Percentiles rank a stretch among this genome's conserved stretches.
These are phyloP conservation scores for Talaromyces adpressus DNA, from an alignment of 495 filamentous ascomycete genomes.

Conservation along the genomic window DNA sequence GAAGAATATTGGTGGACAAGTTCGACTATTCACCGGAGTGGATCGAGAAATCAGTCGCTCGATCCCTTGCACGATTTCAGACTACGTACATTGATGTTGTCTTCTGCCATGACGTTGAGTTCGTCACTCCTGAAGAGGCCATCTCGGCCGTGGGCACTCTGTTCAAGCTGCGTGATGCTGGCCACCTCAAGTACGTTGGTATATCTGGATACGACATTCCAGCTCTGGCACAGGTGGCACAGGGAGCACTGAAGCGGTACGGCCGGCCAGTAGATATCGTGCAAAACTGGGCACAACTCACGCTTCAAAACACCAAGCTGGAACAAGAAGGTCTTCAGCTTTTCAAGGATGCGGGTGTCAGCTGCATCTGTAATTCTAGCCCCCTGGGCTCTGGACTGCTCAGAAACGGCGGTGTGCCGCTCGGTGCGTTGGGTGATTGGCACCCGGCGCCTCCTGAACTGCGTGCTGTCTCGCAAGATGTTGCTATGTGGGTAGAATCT, in stretches of 20 bases:
- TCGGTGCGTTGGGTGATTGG: conserved; percentile 64
- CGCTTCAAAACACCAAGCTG: conserved; percentile 67
- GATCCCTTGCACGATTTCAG: conserved; percentile 41
- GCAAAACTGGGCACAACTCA: conserved; percentile 78
- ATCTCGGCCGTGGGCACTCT: conserved; percentile 53
- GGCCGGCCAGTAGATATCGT: conserved; percentile 76
- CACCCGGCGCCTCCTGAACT: conserved; percentile 68
- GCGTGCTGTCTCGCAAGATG: conserved; percentile 42
- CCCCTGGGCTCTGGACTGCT: conserved; percentile 76
- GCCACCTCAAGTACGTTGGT: conserved; percentile 66
- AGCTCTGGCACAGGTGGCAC: conserved; percentile 55
- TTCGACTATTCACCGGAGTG: conserved; percentile 53
- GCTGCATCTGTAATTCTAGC: conserved; percentile 72
- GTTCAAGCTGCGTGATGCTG: conserved; percentile 56
- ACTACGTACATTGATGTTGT: conserved; percentile 56
- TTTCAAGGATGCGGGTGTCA: conserved; percentile 59
- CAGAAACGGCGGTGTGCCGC: conserved; percentile 59
- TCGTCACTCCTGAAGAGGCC: conserved; percentile 45
- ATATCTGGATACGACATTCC: conserved; percentile 75
- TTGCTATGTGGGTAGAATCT: conserved; percentile 44
- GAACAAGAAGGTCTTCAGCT: conserved; percentile 40
- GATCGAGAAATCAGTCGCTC: conserved; percentile 43
- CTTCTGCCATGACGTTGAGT: conserved; percentile 61
- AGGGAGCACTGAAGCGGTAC: conserved; percentile 54
- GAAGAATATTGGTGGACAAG: conserved; percentile 39